Percentiles rank a stretch among this genome's conserved stretches.
These are phyloP conservation scores for Platismatia glauca DNA, from an alignment of 495 filamentous ascomycete genomes.

Conservation along the genomic window DNA sequence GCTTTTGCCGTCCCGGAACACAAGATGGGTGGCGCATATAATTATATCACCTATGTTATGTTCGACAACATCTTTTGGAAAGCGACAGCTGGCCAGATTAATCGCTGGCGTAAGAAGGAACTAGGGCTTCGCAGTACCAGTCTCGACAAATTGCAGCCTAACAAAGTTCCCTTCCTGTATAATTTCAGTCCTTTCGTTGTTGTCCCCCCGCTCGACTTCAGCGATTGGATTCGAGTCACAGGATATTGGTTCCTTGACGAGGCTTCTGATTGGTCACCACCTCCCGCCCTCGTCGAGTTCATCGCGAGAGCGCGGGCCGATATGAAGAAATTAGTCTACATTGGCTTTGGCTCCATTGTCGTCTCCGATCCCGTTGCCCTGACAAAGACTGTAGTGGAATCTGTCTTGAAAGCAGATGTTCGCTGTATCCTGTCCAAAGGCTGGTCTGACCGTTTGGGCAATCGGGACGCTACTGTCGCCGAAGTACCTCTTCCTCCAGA, in stretches of 20 bases:
- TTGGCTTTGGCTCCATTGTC: constrained; percentile 93
- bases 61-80: constrained; percentile 98
- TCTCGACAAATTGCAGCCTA: constrained; percentile 85
- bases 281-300: constrained; percentile 65
- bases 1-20: constrained; percentile 91
- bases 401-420: constrained; percentile 84
- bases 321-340: constrained; percentile 87
- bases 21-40: constrained; percentile 91
- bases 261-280: constrained; percentile 63
- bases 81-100: constrained; percentile 81
- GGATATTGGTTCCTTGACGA: constrained; percentile 98
- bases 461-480: constrained; percentile 44
- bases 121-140: constrained; percentile 71
- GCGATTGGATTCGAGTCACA: constrained; percentile 93
- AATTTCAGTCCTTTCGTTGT: constrained; percentile 94
- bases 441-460: constrained; percentile 88
- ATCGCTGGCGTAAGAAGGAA: constrained; percentile 79
- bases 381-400: constrained; percentile 82
- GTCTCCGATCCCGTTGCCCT: constrained; percentile 84
- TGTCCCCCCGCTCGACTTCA: constrained; percentile 85
- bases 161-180: constrained; percentile 95
- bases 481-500: constrained; percentile 71
- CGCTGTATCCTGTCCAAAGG: constrained; percentile 94
- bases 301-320: constrained; percentile 71
- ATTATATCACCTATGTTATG: constrained; percentile 91